phyloP scores from a whole-genome alignment of 2,329 filamentous ascomycete genomes.

The Metarhizium guizhouense region DNA sequence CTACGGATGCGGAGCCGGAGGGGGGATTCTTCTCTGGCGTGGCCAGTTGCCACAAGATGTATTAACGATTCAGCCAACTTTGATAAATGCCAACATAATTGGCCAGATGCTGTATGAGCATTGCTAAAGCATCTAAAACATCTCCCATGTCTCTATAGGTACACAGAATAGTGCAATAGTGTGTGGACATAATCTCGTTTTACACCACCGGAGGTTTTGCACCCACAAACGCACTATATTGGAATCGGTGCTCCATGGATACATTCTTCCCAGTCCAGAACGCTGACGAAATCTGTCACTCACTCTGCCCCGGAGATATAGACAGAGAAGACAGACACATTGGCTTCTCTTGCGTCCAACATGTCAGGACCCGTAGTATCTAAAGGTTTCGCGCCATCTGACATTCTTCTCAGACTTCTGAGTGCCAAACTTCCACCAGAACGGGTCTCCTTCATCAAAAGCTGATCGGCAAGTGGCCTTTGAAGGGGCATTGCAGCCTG shows the following conservation, averaged over 20 bases:
- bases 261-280: slow-evolving; percentile 16
- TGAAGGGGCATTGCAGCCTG: slow-evolving; percentile 12
- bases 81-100: not conserved
- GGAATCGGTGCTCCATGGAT: slow-evolving; percentile 23
- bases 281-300: slow-evolving; percentile 11
- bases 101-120: slow-evolving; percentile 16
- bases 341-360: slow-evolving; percentile 14
- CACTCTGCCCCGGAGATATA: slow-evolving; percentile 12
- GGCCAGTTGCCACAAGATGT: not conserved
- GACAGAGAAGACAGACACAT: slow-evolving; percentile 12
- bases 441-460: not conserved
- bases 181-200: slow-evolving; percentile 20
- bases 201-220: slow-evolving; percentile 18
- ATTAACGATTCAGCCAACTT: not conserved
- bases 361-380: slow-evolving; percentile 13
- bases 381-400: slow-evolving; percentile 1
- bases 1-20: slow-evolving; percentile 14
- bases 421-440: not conserved
- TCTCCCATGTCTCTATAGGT: slow-evolving; percentile 19
- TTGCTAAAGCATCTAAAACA: slow-evolving; percentile 22
- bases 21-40: slow-evolving; percentile 2
- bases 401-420: not conserved
- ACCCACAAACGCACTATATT: slow-evolving; percentile 15
- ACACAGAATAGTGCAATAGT: slow-evolving; percentile 22
- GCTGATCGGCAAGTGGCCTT: slow-evolving; percentile 7